Conservation (phyloP, 345 rosid species). For the Durio zibethinus region DNA sequence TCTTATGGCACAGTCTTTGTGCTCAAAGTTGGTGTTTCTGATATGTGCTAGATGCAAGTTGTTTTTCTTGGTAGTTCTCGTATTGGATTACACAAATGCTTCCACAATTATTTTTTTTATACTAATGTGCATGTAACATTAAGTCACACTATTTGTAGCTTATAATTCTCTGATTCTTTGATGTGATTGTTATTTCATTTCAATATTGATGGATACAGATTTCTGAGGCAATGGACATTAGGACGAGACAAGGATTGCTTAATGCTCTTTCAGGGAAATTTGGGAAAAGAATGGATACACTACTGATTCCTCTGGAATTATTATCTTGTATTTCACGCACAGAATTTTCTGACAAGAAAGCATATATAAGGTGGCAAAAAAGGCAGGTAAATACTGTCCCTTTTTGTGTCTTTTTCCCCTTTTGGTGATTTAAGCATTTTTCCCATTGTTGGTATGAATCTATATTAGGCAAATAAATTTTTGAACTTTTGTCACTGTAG, state of each 20-base stretch:
- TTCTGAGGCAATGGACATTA: slow-evolving; percentile 92
- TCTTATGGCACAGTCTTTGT: not conserved
- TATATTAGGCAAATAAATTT: slow-evolving; percentile 20
- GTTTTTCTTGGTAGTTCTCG: no score
- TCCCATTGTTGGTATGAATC: slow-evolving; percentile 6
- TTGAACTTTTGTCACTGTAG: slow-evolving; percentile 40
- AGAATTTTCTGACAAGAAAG: slow-evolving; percentile 94
- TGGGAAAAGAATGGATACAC: slow-evolving; percentile 93
- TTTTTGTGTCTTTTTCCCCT: slow-evolving; percentile 5
- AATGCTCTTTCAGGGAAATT: slow-evolving; percentile 81
- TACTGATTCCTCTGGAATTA: slow-evolving; percentile 84
- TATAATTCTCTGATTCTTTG: not conserved
- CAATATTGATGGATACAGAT: slow-evolving; percentile 44
- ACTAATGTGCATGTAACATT: not conserved
- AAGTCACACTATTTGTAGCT: not conserved
- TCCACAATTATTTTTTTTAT: not conserved
- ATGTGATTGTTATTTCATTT: slow-evolving; percentile 13
- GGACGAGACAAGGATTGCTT: slow-evolving; percentile 92
- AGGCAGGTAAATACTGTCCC: slow-evolving; percentile 76
- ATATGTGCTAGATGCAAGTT: no score
- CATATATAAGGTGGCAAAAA: slow-evolving; percentile 95
- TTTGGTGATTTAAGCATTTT: slow-evolving; percentile 5
- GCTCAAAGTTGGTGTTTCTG: no score
- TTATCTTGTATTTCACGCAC: slow-evolving; percentile 86
- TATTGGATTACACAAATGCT: not conserved